A percentile compares a stretch with the other conserved stretches of the same genome.
phyloP scores from a whole-genome alignment of 371 early-diverging fungal genomes.

The Nematocida ausubeli region DNA sequence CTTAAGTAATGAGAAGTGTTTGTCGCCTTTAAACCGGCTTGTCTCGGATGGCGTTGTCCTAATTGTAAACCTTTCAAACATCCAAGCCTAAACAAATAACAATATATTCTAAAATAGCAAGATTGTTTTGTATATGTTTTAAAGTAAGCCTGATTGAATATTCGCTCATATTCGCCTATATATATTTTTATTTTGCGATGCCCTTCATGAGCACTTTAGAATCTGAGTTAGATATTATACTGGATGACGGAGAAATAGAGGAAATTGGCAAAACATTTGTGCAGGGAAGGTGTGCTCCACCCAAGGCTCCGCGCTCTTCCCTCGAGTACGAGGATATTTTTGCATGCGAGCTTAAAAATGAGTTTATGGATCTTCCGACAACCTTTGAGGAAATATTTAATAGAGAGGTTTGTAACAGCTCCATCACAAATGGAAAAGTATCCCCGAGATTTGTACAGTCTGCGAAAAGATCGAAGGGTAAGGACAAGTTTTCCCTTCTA shows the following conservation, averaged over 20 bases:
- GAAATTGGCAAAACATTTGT: constrained; percentile 27
- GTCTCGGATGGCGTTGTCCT: constrained; percentile 5
- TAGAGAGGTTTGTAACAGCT: not conserved
- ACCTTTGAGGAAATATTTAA: constrained; percentile 18
- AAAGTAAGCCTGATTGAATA: not conserved
- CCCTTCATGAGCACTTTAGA: constrained; percentile 42
- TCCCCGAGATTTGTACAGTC: not conserved
- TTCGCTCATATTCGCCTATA: not conserved
- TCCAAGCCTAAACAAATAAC: constrained; percentile 4
- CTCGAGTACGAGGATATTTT: not conserved
- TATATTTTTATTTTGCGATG: constrained; percentile 54
- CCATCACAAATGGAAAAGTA: not conserved
- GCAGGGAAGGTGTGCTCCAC: not conserved
- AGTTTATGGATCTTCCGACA: not conserved
- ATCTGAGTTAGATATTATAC: constrained; percentile 38
- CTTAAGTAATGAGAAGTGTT: constrained; percentile 19
- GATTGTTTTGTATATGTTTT: constrained; percentile 20
- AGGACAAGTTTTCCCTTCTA: not conserved
- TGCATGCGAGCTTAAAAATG: not conserved
- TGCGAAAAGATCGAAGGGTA: not conserved
- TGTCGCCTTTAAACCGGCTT: constrained; percentile 3
- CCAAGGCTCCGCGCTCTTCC: not conserved
- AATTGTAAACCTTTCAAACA: constrained; percentile 51
- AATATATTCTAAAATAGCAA: constrained; percentile 25
- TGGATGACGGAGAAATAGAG: constrained; percentile 28